phyloP scores from a whole-genome alignment of 176 grass and related monocot species.

The Zizania latifolia region DNA sequence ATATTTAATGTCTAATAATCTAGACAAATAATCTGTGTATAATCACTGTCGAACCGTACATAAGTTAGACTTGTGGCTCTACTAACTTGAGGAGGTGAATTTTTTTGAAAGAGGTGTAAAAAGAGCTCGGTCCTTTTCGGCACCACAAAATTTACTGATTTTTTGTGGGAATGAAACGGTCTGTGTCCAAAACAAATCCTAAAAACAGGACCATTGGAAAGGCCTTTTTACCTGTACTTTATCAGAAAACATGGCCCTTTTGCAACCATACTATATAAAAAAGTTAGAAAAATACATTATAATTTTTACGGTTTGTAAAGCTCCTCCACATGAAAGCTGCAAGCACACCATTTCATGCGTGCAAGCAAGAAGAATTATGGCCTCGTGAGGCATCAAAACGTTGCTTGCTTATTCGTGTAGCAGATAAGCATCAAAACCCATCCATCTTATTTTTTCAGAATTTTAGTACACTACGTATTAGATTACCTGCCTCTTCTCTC shows the following conservation, averaged over 20 bases:
- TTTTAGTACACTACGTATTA: background rate
- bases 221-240: background rate
- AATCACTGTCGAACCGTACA: too few species aligned
- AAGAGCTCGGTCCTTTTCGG: background rate
- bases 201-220: background rate
- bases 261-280: too few species aligned
- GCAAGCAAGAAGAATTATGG: conserved; percentile 11
- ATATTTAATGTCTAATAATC: too few species aligned
- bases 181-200: background rate
- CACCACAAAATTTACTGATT: background rate
- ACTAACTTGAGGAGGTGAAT: background rate
- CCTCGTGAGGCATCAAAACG: background rate
- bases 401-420: background rate
- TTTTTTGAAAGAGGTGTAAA: background rate
- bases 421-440: background rate
- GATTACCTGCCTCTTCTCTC: too few species aligned
- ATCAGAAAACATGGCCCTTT: background rate
- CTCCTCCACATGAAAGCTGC: background rate
- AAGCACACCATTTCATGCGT: conserved; percentile 15
- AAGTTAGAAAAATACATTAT: too few species aligned
- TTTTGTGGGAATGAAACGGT: background rate
- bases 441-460: too few species aligned
- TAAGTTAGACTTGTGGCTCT: background rate
- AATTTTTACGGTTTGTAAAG: too few species aligned
- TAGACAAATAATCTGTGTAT: too few species aligned